Percentiles rank a stretch among this genome's conserved stretches.
These are phyloP conservation scores for Xylaria sp. DNA, from an alignment of 2,329 filamentous ascomycete species.

Conservation along the genomic window DNA sequence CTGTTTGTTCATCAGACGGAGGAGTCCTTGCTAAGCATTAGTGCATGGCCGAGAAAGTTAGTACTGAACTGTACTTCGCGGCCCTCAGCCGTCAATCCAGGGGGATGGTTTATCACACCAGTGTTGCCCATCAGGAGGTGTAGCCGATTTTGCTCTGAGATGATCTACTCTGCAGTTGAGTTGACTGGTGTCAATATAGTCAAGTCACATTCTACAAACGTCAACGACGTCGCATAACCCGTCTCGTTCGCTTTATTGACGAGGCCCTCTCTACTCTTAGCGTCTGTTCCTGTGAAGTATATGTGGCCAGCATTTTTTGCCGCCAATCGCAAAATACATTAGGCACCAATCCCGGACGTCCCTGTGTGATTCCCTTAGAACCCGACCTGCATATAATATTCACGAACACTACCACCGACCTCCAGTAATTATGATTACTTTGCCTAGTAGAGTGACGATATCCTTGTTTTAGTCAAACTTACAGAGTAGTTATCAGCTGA, in stretches of 20 bases:
- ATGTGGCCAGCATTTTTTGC: slow-evolving; percentile 25
- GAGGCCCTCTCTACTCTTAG: slow-evolving; percentile 11
- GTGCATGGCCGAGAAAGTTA: slow-evolving; percentile 58
- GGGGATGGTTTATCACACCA: slow-evolving; percentile 52
- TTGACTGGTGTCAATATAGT: slow-evolving; percentile 51
- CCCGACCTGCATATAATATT: background rate
- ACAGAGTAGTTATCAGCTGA: background rate
- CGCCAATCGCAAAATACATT: slow-evolving; percentile 26
- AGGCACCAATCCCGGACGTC: slow-evolving; percentile 19
- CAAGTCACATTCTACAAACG: slow-evolving; percentile 54
- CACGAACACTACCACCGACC: slow-evolving; percentile 8
- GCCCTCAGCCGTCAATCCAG: slow-evolving; percentile 52
- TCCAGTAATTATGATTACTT: slow-evolving; percentile 34
- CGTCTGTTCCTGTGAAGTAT: slow-evolving; percentile 35
- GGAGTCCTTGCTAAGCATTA: slow-evolving; percentile 41
- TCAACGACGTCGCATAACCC: slow-evolving; percentile 8
- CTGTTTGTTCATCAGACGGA: slow-evolving; percentile 22
- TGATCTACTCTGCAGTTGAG: slow-evolving; percentile 48
- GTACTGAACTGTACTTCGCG: slow-evolving; percentile 58
- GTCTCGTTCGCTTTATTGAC: slow-evolving; percentile 23
- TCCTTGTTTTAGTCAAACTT: slow-evolving; percentile 31
- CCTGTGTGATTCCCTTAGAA: background rate
- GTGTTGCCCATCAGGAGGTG: slow-evolving; percentile 52
- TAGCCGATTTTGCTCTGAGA: slow-evolving; percentile 45
- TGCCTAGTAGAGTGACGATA: slow-evolving; percentile 27